A percentile compares a stretch with the other conserved stretches of the same genome.
phyloP scores from a whole-genome alignment of 108 stramenopile species.

The Pinguiococcus pyrenoidosus region DNA sequence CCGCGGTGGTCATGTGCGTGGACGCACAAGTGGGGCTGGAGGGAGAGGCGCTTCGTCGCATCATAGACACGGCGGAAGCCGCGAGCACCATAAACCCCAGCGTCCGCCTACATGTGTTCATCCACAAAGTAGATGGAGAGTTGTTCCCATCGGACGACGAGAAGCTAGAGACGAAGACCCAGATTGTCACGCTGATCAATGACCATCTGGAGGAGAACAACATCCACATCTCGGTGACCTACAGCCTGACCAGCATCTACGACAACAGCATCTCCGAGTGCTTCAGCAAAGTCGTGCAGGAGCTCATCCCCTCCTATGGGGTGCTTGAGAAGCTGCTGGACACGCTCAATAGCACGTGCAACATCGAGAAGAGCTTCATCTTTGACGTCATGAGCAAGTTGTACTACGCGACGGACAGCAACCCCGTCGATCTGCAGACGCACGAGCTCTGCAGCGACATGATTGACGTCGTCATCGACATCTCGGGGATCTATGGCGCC shows the following conservation, averaged over 20 bases:
- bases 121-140: slow-evolving; percentile 99
- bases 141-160: slow-evolving; percentile 86
- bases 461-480: slow-evolving; percentile 98
- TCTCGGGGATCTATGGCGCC: slow-evolving; percentile 89
- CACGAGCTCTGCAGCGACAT: slow-evolving; percentile 93
- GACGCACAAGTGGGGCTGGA: slow-evolving; percentile 23
- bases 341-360: slow-evolving; percentile 63
- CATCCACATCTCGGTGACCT: slow-evolving; percentile 46
- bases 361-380: slow-evolving; percentile 92
- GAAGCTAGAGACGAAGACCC: slow-evolving; percentile 85
- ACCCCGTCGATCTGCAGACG: slow-evolving; percentile 83
- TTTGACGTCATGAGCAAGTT: slow-evolving; percentile 93
- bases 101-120: slow-evolving; percentile 84
- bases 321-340: slow-evolving; percentile 85
- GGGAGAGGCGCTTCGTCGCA: slow-evolving; percentile 3
- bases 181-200: too few species aligned
- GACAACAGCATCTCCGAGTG: slow-evolving; percentile 98
- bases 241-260: slow-evolving; percentile 82
- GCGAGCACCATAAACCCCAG: slow-evolving; percentile 68
- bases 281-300: slow-evolving; percentile 39
- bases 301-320: slow-evolving; percentile 80
- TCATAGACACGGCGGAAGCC: slow-evolving; percentile 69
- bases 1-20: slow-evolving; percentile 35
- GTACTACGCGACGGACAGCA: slow-evolving; percentile 89
- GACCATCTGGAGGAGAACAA: slow-evolving; percentile 44